Percentiles rank a stretch among this genome's conserved stretches.
Conservation (phyloP, 225 moss, liverwort and hornwort genomes). For the Physcomitrellopsis africana region DNA sequence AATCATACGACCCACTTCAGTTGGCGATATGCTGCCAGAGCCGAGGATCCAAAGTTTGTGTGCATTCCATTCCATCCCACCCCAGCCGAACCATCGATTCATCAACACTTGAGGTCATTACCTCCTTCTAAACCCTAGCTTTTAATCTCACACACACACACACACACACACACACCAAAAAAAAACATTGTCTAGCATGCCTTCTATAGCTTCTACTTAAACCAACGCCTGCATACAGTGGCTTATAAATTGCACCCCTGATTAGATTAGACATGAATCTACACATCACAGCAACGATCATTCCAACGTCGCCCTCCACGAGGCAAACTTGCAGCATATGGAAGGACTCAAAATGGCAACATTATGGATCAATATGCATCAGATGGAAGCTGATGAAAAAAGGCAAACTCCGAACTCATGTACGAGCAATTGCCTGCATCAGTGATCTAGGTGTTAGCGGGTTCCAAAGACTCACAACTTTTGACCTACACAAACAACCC, state of each 20-base stretch:
- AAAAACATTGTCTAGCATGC: too few species aligned
- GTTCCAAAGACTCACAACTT: constrained; percentile 24
- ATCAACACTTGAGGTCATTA: too few species aligned
- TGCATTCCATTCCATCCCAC: too few species aligned
- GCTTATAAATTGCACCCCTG: constrained; percentile 29
- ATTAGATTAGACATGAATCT: constrained; percentile 11
- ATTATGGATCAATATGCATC: constrained; percentile 44
- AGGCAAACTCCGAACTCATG: constrained; percentile 56
- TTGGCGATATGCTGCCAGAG: constrained; percentile 41
- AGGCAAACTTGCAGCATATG: constrained; percentile 19
- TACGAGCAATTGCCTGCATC: constrained; percentile 56
- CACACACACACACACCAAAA: too few species aligned
- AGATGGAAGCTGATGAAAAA: constrained; percentile 59
- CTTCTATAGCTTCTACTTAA: too few species aligned
- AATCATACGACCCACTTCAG: constrained; percentile 65
- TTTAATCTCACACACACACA: too few species aligned
- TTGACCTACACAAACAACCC: neutral
- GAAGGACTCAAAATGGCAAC: constrained; percentile 30
- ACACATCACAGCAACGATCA: too few species aligned
- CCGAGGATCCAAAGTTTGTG: constrained; percentile 31
- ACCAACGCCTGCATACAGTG: constrained; percentile 13
- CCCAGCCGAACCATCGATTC: too few species aligned
- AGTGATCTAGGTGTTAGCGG: constrained; percentile 51
- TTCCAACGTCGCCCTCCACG: constrained; percentile 21
- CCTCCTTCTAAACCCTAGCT: too few species aligned